Evolutionary conservation across 179 eudicot genomes (phyloP), one percentile per base, ranked within the genome.

Genomic region (Vitellaria paradoxa): DNA sequence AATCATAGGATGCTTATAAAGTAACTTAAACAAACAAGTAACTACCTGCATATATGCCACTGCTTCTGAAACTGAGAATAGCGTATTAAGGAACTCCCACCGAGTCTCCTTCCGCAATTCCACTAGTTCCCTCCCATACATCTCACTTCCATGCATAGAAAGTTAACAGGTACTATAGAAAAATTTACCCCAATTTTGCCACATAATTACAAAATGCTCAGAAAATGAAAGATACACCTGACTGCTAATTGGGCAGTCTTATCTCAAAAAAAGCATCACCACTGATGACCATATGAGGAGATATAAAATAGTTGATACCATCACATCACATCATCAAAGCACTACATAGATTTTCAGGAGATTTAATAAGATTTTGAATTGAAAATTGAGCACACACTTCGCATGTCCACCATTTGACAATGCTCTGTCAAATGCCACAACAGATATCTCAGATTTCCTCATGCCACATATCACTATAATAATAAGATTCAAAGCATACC

Each of bases 31-130:
- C 24, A 23, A 73, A 73, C 67, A 66, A 10, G 73, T 23, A 75
- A 55, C 52, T 84, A 94, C 98, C 97, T 93, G 98, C 97, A 94
- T 93, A 85, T 86, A 94, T 70, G 97, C 98, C 82, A 94, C 98
- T 63, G 97, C 98, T 88, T 94, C 98, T 61, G 97, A 94, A 79
- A 94, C 98, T 30, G 98, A 94, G 84, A 94, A 94, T 74, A 93
- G 77, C 42, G 98, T 94, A 83, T 93, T 94, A 68, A 94, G 98
- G 83, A 94, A 94, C 79, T 93, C 98, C 98, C 98, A 94, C 45
- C 97, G 84, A 86, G 79, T 88, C 85, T 93, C 97, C 77, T 93
- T 90, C 80, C 97, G 87, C 74, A 94, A 88, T 91, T 94, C 97
- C 79, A 94, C 97, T 73, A 94, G 90, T 80, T 94, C 98, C 85